These are phyloP conservation scores for Diaporthe vexans DNA, from an alignment of 2,329 filamentous ascomycete species.

Conservation along the genomic window DNA sequence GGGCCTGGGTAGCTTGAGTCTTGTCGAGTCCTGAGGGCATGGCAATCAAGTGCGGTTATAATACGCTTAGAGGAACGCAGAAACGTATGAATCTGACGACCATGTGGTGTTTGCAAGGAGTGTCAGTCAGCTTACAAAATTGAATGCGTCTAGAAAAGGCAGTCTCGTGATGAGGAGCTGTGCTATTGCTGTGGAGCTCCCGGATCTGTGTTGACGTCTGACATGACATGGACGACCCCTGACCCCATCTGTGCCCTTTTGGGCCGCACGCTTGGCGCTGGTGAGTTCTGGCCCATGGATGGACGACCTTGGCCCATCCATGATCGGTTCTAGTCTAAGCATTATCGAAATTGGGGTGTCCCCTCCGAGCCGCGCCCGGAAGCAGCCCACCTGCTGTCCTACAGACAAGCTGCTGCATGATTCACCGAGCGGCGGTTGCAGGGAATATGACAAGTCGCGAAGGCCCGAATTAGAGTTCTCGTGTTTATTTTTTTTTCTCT, in stretches of 20 bases:
- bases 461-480: constrained; percentile 28
- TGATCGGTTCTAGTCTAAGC: constrained; percentile 14
- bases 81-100: neutral
- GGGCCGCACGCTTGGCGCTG: neutral
- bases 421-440: constrained; percentile 21
- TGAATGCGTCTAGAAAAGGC: neutral
- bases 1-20: neutral
- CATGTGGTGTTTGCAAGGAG: neutral
- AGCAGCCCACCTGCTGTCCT: constrained; percentile 11
- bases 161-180: constrained; percentile 8
- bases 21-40: neutral
- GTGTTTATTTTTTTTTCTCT: neutral
- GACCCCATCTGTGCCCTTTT: constrained; percentile 33
- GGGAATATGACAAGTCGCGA: constrained; percentile 27
- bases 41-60: neutral
- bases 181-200: constrained; percentile 31
- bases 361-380: constrained; percentile 19
- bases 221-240: constrained; percentile 26
- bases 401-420: constrained; percentile 10
- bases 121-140: constrained; percentile 22
- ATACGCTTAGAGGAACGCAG: neutral
- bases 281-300: constrained; percentile 12
- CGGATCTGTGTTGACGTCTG: constrained; percentile 28
- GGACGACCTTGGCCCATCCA: constrained; percentile 28
- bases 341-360: constrained; percentile 25